Evolutionary conservation across 1,284 basidiomycete genomes (phyloP).

Genomic region (Filobasidium uniguttulatum): DNA sequence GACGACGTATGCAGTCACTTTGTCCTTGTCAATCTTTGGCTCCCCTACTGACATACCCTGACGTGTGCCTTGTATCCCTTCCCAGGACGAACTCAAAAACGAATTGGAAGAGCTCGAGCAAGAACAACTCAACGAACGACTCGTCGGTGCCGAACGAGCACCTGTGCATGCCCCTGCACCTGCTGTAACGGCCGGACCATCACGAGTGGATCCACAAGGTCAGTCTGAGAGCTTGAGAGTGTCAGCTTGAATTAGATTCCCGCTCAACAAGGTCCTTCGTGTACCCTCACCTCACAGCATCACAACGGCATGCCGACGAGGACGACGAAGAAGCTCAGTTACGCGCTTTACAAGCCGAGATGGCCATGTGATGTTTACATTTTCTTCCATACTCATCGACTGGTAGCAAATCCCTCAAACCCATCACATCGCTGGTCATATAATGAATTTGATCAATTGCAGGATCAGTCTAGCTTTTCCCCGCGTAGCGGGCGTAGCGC

Average conservation of each 20-base stretch:
- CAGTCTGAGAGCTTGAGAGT: too few relatives aligned
- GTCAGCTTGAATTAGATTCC: background rate
- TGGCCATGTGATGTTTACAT: conserved; percentile 72
- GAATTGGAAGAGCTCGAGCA: conserved; percentile 87
- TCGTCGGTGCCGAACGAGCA: conserved; percentile 78
- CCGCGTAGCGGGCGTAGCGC: too few relatives aligned
- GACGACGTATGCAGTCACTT: conserved; percentile 50
- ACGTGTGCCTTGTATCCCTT: conserved; percentile 4
- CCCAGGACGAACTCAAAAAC: conserved; percentile 63
- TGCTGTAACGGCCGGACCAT: conserved; percentile 44
- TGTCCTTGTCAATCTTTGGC: background rate
- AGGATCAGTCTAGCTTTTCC: too few relatives aligned
- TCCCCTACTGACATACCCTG: background rate
- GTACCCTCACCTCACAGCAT: conserved; percentile 20
- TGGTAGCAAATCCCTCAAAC: too few relatives aligned
- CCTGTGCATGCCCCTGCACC: conserved; percentile 79
- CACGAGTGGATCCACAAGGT: conserved; percentile 41
- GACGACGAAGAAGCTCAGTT: conserved; percentile 91
- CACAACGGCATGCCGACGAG: conserved; percentile 49
- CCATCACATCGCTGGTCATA: too few relatives aligned
- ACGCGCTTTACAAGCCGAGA: conserved; percentile 74
- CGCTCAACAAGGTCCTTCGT: background rate
- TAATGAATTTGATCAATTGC: too few relatives aligned
- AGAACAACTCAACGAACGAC: conserved; percentile 72
- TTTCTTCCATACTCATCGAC: too few relatives aligned